Percentiles rank a stretch among this genome's conserved stretches.
phyloP scores from a whole-genome alignment of 202 grass and related monocot species.

The Dendrocalamus latiflorus region DNA sequence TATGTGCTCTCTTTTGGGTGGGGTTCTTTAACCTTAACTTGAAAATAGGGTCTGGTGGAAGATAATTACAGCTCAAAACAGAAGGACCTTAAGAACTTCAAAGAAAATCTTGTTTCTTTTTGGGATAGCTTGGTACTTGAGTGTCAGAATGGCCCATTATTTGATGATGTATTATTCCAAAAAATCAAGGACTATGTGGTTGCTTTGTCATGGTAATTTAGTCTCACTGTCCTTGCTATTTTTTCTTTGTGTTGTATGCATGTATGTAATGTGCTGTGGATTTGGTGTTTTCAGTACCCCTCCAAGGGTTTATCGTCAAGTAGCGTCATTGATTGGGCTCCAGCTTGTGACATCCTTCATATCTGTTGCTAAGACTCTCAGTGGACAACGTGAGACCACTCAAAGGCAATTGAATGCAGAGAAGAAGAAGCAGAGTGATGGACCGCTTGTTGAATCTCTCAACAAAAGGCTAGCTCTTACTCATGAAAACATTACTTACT shows the following conservation, averaged over 20 bases:
- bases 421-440: slow-evolving; percentile 82
- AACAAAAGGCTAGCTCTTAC: slow-evolving; percentile 70
- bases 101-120: slow-evolving; percentile 84
- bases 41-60: slow-evolving; percentile 73
- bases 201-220: slow-evolving; percentile 81
- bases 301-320: slow-evolving; percentile 89
- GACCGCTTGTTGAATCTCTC: slow-evolving; percentile 83
- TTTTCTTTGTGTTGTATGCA: not conserved
- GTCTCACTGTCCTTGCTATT: not conserved
- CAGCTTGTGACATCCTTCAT: slow-evolving; percentile 96
- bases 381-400: slow-evolving; percentile 92
- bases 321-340: slow-evolving; percentile 76
- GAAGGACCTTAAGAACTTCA: slow-evolving; percentile 86
- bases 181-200: slow-evolving; percentile 80
- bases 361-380: slow-evolving; percentile 79
- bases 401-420: slow-evolving; percentile 96
- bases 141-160: slow-evolving; percentile 90
- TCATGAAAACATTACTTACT: slow-evolving; percentile 76
- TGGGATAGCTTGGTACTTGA: slow-evolving; percentile 83
- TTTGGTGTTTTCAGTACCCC: slow-evolving; percentile 66
- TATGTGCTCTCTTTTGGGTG: slow-evolving; percentile 12
- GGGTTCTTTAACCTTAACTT: slow-evolving; percentile 40
- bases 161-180: slow-evolving; percentile 72
- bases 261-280: slow-evolving; percentile 33
- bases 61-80: slow-evolving; percentile 81